Percentiles rank a stretch among this genome's conserved stretches.
These are phyloP conservation scores for Tolypocladium sp. DNA, from an alignment of 2,329 filamentous ascomycete genomes.

Conservation along the genomic window DNA sequence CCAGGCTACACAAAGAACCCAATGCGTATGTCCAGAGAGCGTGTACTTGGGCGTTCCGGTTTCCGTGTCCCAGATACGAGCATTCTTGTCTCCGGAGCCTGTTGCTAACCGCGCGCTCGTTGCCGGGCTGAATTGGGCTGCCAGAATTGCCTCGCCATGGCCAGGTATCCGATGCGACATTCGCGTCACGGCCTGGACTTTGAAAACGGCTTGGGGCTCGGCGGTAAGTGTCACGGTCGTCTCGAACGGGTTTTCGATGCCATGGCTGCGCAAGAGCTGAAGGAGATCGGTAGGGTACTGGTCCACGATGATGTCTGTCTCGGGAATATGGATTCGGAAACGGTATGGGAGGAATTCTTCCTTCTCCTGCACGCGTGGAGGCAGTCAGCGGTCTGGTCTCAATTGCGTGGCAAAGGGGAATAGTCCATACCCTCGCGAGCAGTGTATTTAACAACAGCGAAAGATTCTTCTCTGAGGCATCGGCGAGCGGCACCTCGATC, in stretches of 20 bases:
- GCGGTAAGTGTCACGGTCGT: slow-evolving; percentile 46
- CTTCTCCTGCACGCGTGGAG: slow-evolving; percentile 27
- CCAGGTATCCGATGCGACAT: slow-evolving; percentile 83
- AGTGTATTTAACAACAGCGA: slow-evolving; percentile 80
- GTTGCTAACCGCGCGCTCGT: slow-evolving; percentile 73
- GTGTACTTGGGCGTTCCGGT: slow-evolving; percentile 85
- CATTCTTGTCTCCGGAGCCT: slow-evolving; percentile 84
- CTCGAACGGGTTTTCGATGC: slow-evolving; percentile 49
- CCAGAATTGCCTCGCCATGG: slow-evolving; percentile 84
- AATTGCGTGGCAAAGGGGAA: neutral
- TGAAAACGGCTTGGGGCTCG: slow-evolving; percentile 84
- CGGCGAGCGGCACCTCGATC: slow-evolving; percentile 66
- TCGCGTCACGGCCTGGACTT: slow-evolving; percentile 82
- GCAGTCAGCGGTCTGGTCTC: neutral
- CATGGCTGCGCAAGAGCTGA: slow-evolving; percentile 44
- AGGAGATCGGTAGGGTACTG: slow-evolving; percentile 47
- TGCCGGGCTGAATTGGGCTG: slow-evolving; percentile 75
- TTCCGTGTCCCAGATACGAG: slow-evolving; percentile 89
- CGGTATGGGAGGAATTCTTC: slow-evolving; percentile 54
- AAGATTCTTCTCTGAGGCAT: slow-evolving; percentile 82
- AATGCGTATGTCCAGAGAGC: slow-evolving; percentile 77
- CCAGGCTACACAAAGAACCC: slow-evolving; percentile 84
- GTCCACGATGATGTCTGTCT: slow-evolving; percentile 42
- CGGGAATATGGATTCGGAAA: slow-evolving; percentile 50
- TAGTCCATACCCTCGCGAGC: slow-evolving; percentile 53